Base-by-base conservation (phyloP, 352 stramenopile species). In the Phytophthora pinifolia region DNA sequence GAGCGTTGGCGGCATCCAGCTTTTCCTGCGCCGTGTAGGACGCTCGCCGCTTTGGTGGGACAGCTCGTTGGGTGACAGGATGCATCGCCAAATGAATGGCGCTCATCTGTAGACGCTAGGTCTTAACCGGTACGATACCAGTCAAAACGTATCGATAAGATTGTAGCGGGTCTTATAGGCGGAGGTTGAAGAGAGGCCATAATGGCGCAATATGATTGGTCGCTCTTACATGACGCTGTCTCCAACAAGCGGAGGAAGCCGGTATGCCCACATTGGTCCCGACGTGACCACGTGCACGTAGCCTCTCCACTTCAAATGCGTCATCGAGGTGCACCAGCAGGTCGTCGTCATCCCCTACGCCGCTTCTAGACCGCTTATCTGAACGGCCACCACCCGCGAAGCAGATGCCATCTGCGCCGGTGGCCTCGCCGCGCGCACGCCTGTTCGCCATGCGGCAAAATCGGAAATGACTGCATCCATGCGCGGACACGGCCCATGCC, bases 21-120 rank as follows among this genome's bases (percentile, higher is more conserved):
- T 48, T 48, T 14, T 48, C 27, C 12, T 15, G 42, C 6, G 42
- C 42, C 5, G 27, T 48, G 29, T 17, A 38, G 29, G 42, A 7
- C 20, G 20, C 20, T 29, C 31, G 3, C n/a, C 29, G 14, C n/a
- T 42, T 42, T 8, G n/a, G 35, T 25, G 34, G 34, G 34, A 1
- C 5, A 27, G 29, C 29, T 6, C 42, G 9, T 37, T n/a, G 42
- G 15, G n/a, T 25, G 12, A 18, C n/a, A 36, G n/a, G 5, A 27
- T 13, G 42, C 27, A 48, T 37, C 29, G 42, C 29, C 27, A 48
- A 38, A 48, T 48, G 42, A 48, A 48, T 48, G 25, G 29, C 42
- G 29, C 14, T 20, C 42, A 29, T 38, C 1, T 25, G 27, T 25
- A 25, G 13, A n/a, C n/a, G n/a, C n/a, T n/a, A n/a, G n/a, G n/a